A percentile compares a stretch with the other conserved stretches of the same genome.
phyloP scores from a whole-genome alignment of 768 basidiomycete species.

The Tricholomella constricta region DNA sequence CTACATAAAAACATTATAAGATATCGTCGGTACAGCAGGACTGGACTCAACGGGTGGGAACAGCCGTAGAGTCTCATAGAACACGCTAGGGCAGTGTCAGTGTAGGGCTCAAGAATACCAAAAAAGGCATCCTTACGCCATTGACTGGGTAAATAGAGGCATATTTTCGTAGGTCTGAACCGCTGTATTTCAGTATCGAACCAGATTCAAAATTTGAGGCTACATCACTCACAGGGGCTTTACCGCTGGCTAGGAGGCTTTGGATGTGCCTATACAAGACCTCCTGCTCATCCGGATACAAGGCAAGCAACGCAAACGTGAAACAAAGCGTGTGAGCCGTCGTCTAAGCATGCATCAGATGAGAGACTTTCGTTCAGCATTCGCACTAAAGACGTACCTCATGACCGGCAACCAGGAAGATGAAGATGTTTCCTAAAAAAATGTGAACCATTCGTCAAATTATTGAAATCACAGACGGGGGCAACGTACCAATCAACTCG shows the following conservation, averaged over 20 bases:
- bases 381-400: slow-evolving; percentile 38
- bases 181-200: background rate
- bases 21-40: background rate
- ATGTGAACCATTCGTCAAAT: background rate
- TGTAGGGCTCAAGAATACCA: background rate
- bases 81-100: slow-evolving; percentile 35
- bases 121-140: slow-evolving; percentile 31
- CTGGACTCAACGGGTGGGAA: slow-evolving; percentile 42
- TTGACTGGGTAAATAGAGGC: slow-evolving; percentile 37
- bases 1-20: slow-evolving; percentile 21
- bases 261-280: slow-evolving; percentile 41
- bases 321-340: slow-evolving; percentile 41
- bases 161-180: slow-evolving; percentile 43
- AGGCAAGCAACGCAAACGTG: slow-evolving; percentile 42
- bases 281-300: slow-evolving; percentile 46
- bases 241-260: slow-evolving; percentile 30
- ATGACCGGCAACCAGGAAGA: slow-evolving; percentile 62
- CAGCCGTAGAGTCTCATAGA: slow-evolving; percentile 52
- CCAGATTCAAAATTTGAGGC: background rate
- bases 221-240: slow-evolving; percentile 28
- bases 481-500: slow-evolving; percentile 40
- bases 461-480: background rate
- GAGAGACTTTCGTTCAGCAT: background rate
- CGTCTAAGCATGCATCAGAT: slow-evolving; percentile 26
- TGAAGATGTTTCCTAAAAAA: slow-evolving; percentile 44